Base-by-base conservation (phyloP, 1,284 basidiomycete genomes). In the Mycena citricolor region DNA sequence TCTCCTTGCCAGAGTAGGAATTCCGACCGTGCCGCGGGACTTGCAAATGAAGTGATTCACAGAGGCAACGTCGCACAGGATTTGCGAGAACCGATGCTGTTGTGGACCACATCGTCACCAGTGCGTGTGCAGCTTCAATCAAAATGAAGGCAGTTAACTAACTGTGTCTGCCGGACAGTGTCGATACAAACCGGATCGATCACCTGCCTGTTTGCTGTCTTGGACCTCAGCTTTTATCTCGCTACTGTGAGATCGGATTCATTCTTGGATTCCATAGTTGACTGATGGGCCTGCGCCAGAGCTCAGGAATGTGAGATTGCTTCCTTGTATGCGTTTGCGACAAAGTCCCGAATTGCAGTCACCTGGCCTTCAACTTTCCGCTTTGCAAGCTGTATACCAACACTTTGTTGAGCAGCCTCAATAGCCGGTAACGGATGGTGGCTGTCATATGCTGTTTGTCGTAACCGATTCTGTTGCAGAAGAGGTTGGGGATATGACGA, bases 371-470 rank as follows among this genome's bases (percentile, higher is more conserved):
- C 60, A 71, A 71, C 42, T 57, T 70, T 44, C 62, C 68, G 5
- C 59, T 74, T 0, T 60, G 65, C 43, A 73, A 72, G 52, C 56
- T 73, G 1, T 73, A 73, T 57, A 65, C 68, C 10, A 73, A 71
- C 54, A 66, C 65, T 11, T 57, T 72, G 16, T 61, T 73, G 59
- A 70, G 68, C 33, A 70, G 62, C 37, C 56, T 73, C 23, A 72
- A 73, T 43, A 59, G 66, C 13, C 60, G 69, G 12, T 54, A 46
- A 19, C 57, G 59, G n/a, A n/a, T n/a, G n/a, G n/a, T 29, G 16
- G 21, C 12, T 5, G 19, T 13, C 17, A 34, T 19, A 22, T 8
- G 14, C 13, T 8, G 13, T 14, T 8, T n/a, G 20, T 8, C 16
- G 8, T 11, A 12, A 8, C 14, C 23, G 5, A 26, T 10, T 25